Evolutionary conservation across 331 rosid species (phyloP).

Genomic region (Malus hybrid): DNA sequence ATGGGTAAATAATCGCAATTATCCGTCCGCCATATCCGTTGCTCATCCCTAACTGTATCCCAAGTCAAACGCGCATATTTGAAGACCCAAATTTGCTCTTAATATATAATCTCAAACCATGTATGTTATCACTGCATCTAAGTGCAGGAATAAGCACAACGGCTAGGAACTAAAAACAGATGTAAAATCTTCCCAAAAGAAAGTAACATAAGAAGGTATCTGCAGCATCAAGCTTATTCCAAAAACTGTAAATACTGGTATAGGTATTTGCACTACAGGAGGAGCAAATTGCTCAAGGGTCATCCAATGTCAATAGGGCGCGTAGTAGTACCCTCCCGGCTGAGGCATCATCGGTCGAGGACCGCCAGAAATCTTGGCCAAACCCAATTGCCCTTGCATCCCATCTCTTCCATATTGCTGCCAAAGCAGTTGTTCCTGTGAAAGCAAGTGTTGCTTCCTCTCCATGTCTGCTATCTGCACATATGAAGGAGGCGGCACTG

Average conservation of each 20-base stretch:
- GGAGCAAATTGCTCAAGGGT: not conserved
- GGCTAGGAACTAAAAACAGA: not conserved
- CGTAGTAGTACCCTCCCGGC: conserved; percentile 62
- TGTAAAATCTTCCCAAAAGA: not conserved
- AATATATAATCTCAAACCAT: not conserved
- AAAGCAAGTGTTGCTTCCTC: conserved; percentile 69
- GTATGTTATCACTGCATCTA: not conserved
- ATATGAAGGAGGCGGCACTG: conserved; percentile 74
- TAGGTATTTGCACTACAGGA: no score
- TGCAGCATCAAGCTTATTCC: no score
- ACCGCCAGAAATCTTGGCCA: conserved; percentile 42
- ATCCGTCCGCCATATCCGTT: no score
- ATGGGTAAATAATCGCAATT: no score
- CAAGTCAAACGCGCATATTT: not conserved
- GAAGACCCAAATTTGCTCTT: not conserved
- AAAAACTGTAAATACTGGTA: no score
- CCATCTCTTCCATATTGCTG: conserved; percentile 75
- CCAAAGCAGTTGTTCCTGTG: conserved; percentile 78
- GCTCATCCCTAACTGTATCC: no score
- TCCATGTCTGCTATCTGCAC: conserved; percentile 91
- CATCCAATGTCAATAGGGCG: conserved; percentile 27
- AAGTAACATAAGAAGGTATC: not conserved
- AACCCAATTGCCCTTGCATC: conserved; percentile 77
- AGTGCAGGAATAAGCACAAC: not conserved
- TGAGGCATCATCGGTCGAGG: conserved; percentile 53